Evolutionary conservation across 108 stramenopile species (phyloP).

Genomic region (Schizochytrium sp.): DNA sequence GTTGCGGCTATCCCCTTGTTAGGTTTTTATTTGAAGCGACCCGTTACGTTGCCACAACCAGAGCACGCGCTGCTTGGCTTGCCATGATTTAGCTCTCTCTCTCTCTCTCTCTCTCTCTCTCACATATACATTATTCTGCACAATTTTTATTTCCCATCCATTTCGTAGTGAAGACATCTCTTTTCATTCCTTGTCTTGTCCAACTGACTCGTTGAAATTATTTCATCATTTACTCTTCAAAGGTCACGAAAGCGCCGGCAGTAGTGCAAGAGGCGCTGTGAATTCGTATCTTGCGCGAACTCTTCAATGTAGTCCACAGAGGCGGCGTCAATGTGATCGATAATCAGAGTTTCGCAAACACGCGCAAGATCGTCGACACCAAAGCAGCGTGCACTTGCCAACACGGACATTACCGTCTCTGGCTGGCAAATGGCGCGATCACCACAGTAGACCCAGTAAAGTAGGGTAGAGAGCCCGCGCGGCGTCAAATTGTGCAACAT

Average conservation of each 20-base stretch:
- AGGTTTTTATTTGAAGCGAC: background rate
- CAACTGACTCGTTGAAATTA: too few species aligned
- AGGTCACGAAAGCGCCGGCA: background rate
- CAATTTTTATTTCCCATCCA: too few species aligned
- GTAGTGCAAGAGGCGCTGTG: background rate
- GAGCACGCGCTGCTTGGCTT: background rate
- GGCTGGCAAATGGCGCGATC: background rate
- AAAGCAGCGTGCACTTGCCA: constrained; percentile 4
- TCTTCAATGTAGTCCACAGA: background rate
- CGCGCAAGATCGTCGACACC: constrained; percentile 3
- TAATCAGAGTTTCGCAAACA: background rate
- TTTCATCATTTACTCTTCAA: too few species aligned
- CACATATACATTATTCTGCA: too few species aligned
- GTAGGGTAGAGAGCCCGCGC: background rate
- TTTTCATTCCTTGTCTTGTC: too few species aligned
- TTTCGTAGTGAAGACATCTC: too few species aligned
- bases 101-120: too few species aligned
- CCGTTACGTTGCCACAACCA: background rate
- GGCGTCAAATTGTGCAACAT: constrained; percentile 11
- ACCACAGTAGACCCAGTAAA: background rate
- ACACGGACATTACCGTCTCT: background rate
- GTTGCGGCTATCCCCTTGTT: background rate
- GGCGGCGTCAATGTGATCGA: background rate
- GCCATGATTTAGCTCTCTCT: background rate
- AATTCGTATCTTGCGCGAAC: background rate